Evolutionary conservation across 176 grass and related monocot species (phyloP).

Genomic region (Triticum dicoccoides): DNA sequence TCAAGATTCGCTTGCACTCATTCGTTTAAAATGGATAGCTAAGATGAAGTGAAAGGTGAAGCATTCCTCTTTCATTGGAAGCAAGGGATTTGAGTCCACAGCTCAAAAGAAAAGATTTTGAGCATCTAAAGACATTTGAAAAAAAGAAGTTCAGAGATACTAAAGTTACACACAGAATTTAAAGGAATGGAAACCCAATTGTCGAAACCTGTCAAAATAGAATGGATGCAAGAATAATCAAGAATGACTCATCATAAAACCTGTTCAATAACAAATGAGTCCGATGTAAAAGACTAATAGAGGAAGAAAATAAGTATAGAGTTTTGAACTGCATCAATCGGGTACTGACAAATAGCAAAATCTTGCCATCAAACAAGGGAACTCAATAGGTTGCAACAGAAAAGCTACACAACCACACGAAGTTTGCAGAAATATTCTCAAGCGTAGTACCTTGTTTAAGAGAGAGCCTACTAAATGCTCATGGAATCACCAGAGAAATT

Average conservation of each 20-base stretch:
- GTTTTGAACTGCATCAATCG: background rate
- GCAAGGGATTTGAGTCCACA: background rate
- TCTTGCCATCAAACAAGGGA: background rate
- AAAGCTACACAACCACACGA: background rate
- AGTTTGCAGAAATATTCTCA: conserved; percentile 17
- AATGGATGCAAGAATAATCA: conserved; percentile 7
- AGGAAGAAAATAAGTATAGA: conserved; percentile 14
- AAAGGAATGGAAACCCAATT: conserved; percentile 16
- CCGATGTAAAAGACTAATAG: background rate
- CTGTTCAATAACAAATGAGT: conserved; percentile 4
- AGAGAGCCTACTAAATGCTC: conserved; percentile 21
- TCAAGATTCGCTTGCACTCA: background rate
- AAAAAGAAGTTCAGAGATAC: background rate
- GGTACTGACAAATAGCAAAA: background rate
- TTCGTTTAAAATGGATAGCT: conserved; percentile 6
- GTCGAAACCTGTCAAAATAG: background rate
- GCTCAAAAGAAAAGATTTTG: background rate
- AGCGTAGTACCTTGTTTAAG: conserved; percentile 28
- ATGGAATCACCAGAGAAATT: conserved; percentile 1
- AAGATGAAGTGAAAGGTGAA: conserved; percentile 4
- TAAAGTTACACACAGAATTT: background rate
- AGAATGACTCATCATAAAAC: conserved; percentile 1
- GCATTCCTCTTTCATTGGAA: background rate
- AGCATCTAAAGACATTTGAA: conserved; percentile 21
- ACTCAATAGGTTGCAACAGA: conserved; percentile 3